A percentile compares a stretch with the other conserved stretches of the same genome.
Evolutionary conservation across 2,329 filamentous ascomycete genomes (phyloP).

Genomic region (Claviceps citrina): DNA sequence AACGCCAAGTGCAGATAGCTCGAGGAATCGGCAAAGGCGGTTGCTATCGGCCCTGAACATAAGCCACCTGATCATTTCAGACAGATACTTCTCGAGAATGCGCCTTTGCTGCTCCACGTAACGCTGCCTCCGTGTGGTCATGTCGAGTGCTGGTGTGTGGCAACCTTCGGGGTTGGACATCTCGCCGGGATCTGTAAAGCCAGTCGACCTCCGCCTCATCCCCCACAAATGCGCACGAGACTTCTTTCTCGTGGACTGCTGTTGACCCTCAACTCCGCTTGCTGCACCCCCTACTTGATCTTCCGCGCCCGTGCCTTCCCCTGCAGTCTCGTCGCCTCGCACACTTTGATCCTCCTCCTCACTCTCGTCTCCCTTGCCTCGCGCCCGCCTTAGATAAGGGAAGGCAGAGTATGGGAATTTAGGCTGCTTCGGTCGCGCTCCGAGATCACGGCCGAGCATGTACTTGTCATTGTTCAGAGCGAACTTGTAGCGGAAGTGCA

Average conservation of each 20-base stretch:
- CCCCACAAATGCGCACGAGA: conserved; percentile 39
- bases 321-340: conserved; percentile 29
- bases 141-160: conserved; percentile 32
- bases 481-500: conserved; percentile 87
- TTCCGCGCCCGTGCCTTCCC: conserved; percentile 42
- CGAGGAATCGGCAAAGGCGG: conserved; percentile 85
- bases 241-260: conserved; percentile 26
- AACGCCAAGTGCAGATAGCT: conserved; percentile 85
- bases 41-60: conserved; percentile 96
- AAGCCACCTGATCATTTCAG: conserved; percentile 87
- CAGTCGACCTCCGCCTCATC: conserved; percentile 38
- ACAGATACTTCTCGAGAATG: conserved; percentile 77
- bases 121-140: conserved; percentile 28
- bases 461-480: conserved; percentile 73
- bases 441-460: conserved; percentile 51
- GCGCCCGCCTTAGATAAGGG: conserved; percentile 70
- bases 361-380: conserved; percentile 64
- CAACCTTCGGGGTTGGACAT: conserved; percentile 24
- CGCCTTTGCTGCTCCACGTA: conserved; percentile 73
- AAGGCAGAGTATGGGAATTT: conserved; percentile 82
- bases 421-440: conserved; percentile 63
- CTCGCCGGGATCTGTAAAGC: conserved; percentile 30
- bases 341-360: conserved; percentile 50
- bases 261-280: conserved; percentile 19
- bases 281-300: conserved; percentile 36